Conservation (phyloP, 257 asterid genomes). For the Capsicum baccatum region DNA sequence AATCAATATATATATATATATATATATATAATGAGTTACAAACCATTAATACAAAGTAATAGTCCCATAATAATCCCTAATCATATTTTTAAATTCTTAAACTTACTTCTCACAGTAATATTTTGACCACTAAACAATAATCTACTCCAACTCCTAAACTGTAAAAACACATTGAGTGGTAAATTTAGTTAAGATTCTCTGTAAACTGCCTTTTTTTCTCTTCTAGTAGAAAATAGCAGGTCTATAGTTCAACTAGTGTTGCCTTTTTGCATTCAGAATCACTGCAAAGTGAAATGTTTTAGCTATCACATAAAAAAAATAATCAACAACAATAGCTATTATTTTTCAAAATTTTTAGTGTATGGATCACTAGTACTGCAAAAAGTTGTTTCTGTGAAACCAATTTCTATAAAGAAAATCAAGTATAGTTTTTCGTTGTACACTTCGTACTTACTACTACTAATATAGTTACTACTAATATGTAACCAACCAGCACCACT, state of each 20-base stretch:
- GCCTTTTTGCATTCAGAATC: conserved; percentile 21
- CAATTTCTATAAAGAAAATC: conserved; percentile 23
- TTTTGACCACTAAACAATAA: not conserved
- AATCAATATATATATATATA: too few species aligned
- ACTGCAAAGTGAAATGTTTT: conserved; percentile 18
- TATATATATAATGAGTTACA: too few species aligned
- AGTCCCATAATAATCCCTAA: too few species aligned
- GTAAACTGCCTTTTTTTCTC: conserved; percentile 22
- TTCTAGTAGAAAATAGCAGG: not conserved
- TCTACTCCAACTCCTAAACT: not conserved
- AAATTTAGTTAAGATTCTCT: conserved; percentile 26
- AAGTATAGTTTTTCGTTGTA: not conserved
- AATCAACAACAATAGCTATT: not conserved
- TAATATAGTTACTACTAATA: not conserved
- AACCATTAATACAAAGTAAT: too few species aligned
- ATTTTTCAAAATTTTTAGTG: not conserved
- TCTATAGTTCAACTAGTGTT: conserved; percentile 10
- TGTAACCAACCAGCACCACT: not conserved
- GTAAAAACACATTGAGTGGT: not conserved
- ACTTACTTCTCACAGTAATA: not conserved
- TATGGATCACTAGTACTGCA: conserved; percentile 27
- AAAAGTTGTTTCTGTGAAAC: conserved; percentile 11
- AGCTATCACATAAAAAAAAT: conserved; percentile 14
- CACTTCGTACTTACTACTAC: not conserved
- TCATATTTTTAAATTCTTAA: too few species aligned